Conservation (phyloP, 257 asterid species). For the Euphrasia confusa region DNA sequence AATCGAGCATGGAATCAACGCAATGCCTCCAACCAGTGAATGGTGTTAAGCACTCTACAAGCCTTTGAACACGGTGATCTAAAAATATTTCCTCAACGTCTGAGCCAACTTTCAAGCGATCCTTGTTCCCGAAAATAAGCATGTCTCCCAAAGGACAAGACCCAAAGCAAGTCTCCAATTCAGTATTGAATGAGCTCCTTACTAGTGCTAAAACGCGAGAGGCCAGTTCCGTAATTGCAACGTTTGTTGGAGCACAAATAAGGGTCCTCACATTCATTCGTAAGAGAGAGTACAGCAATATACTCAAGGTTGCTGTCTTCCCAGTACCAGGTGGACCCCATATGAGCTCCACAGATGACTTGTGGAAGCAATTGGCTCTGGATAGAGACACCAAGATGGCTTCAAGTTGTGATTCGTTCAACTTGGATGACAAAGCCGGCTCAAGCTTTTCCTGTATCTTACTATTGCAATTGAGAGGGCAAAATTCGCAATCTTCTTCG, state of each 20-base stretch:
- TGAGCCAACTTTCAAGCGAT: constrained; percentile 30
- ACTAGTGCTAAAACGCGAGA: constrained; percentile 35
- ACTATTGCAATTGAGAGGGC: constrained; percentile 8
- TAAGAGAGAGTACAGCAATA: constrained; percentile 37
- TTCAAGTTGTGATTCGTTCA: constrained; percentile 40
- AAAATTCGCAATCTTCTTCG: constrained; percentile 27
- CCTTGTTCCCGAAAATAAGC: constrained; percentile 39
- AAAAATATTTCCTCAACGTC: constrained; percentile 36
- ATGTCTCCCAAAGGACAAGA: constrained; percentile 35
- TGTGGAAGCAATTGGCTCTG: constrained; percentile 22
- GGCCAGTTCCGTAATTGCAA: constrained; percentile 52
- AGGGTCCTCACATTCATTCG: constrained; percentile 42
- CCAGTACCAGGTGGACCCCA: constrained; percentile 80
- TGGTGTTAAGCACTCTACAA: constrained; percentile 27
- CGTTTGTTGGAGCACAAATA: constrained; percentile 59
- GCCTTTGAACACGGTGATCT: constrained; percentile 40
- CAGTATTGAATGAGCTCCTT: constrained; percentile 22
- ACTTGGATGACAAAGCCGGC: constrained; percentile 14
- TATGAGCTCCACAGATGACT: constrained; percentile 37
- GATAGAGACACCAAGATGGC: constrained; percentile 34
- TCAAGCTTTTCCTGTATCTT: constrained; percentile 23
- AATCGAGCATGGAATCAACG: constrained; percentile 29
- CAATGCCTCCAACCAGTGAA: constrained; percentile 40
- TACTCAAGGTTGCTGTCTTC: constrained; percentile 42
- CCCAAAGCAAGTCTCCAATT: neutral